Percentiles rank a stretch among this genome's conserved stretches.
These are phyloP conservation scores for Cicer judaicum DNA, from an alignment of 306 rosid species.

Conservation along the genomic window DNA sequence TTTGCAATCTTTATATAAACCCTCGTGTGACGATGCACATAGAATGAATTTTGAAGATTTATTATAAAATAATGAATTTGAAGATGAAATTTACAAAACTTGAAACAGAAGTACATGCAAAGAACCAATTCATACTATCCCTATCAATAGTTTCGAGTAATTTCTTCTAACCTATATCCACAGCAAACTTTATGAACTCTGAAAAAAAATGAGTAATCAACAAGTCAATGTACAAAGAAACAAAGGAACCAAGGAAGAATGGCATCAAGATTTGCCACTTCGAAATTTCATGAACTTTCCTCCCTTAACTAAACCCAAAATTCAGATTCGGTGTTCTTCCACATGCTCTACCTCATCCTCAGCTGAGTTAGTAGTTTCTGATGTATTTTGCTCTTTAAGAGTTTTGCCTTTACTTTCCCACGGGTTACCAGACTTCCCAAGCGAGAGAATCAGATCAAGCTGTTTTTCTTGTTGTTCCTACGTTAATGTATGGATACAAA, in stretches of 20 bases:
- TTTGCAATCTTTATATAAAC: too few relatives aligned
- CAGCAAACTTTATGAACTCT: constrained; percentile 35
- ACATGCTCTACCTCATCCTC: constrained; percentile 20
- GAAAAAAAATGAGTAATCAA: constrained; percentile 20
- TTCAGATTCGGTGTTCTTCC: constrained; percentile 1
- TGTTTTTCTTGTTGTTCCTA: constrained; percentile 91
- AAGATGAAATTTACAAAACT: constrained; percentile 9
- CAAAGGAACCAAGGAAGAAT: neutral
- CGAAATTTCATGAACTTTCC: constrained; percentile 26
- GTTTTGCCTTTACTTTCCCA: constrained; percentile 56
- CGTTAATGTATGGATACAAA: constrained; percentile 28
- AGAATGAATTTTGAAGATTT: too few relatives aligned
- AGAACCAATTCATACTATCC: constrained; percentile 12
- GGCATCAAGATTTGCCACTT: constrained; percentile 19
- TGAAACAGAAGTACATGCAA: constrained; percentile 21
- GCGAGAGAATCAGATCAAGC: constrained; percentile 74
- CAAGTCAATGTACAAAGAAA: constrained; percentile 33
- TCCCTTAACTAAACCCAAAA: constrained; percentile 16
- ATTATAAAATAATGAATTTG: neutral
- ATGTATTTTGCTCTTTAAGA: constrained; percentile 41
- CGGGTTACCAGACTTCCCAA: constrained; percentile 63
- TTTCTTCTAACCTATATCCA: constrained; percentile 39
- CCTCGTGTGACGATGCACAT: too few relatives aligned
- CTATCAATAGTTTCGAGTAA: constrained; percentile 10
- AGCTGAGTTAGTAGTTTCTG: constrained; percentile 43